A percentile compares a stretch with the other conserved stretches of the same genome.
These are phyloP conservation scores for Cercospora sesami DNA, from an alignment of 2,329 filamentous ascomycete species.

Conservation along the genomic window DNA sequence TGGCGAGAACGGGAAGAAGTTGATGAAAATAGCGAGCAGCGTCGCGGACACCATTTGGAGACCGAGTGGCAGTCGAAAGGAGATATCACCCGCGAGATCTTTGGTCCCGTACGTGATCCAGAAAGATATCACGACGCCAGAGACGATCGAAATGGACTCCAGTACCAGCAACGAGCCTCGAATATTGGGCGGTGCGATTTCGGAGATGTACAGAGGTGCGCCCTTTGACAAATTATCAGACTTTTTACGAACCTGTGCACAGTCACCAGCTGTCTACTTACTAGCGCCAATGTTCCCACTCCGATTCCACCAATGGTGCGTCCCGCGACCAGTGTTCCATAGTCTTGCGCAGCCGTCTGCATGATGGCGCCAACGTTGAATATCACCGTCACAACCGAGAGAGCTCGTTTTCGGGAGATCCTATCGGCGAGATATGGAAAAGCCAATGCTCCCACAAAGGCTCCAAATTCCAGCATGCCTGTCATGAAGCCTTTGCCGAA, in stretches of 20 bases:
- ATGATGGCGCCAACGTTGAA: background rate
- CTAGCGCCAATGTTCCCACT: background rate
- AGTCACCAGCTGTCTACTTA: background rate
- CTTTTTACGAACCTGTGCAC: background rate
- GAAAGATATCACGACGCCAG: background rate
- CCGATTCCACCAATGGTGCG: background rate
- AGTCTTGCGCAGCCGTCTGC: background rate
- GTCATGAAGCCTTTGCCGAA: background rate
- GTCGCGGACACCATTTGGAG: background rate
- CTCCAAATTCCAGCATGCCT: background rate
- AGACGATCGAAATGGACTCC: background rate
- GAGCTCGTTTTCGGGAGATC: background rate
- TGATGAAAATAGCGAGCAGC: background rate
- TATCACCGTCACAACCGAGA: background rate
- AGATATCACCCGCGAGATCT: background rate
- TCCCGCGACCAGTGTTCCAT: background rate
- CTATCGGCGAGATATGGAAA: background rate
- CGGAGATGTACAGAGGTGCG: background rate
- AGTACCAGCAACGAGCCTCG: background rate
- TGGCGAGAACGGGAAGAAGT: background rate
- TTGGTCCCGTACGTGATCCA: background rate
- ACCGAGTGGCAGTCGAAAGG: background rate
- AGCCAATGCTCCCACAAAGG: background rate
- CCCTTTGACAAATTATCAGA: background rate
- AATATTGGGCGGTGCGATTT: background rate